Evolutionary conservation across 2,329 filamentous ascomycete species (phyloP).

Genomic region (Emmonsia crescens): DNA sequence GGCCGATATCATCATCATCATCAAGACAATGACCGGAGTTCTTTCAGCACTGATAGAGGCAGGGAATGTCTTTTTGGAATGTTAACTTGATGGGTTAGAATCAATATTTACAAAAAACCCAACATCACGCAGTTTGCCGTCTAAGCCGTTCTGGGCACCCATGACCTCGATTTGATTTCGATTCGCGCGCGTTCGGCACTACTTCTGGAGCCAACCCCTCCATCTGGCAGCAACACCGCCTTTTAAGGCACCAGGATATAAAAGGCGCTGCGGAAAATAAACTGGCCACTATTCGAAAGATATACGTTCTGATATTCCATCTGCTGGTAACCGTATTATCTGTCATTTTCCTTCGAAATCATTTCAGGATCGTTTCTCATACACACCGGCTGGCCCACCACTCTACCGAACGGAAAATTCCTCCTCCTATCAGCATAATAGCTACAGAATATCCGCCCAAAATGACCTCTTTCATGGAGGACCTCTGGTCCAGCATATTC

Average conservation of each 20-base stretch:
- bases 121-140: neutral
- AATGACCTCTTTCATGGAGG: conserved; percentile 50
- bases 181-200: neutral
- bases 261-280: neutral
- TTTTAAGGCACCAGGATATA: conserved; percentile 2
- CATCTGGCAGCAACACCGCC: conserved; percentile 2
- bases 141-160: neutral
- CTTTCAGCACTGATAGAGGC: neutral
- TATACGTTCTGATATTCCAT: neutral
- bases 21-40: neutral
- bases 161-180: neutral
- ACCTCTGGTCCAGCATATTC: conserved; percentile 89
- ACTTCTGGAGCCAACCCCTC: neutral
- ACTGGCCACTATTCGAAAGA: neutral
- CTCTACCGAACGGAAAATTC: neutral
- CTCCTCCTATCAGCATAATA: neutral
- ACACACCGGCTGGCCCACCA: neutral
- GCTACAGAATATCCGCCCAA: neutral
- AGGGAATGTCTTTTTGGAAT: neutral
- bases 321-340: neutral
- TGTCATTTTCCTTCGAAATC: neutral
- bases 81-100: neutral
- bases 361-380: neutral
- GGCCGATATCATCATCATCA: neutral
- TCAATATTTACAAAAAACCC: neutral